Evolutionary conservation across 768 basidiomycete species (phyloP), one percentile per base, ranked within the genome.

Genomic region (Exsudoporus frostii): DNA sequence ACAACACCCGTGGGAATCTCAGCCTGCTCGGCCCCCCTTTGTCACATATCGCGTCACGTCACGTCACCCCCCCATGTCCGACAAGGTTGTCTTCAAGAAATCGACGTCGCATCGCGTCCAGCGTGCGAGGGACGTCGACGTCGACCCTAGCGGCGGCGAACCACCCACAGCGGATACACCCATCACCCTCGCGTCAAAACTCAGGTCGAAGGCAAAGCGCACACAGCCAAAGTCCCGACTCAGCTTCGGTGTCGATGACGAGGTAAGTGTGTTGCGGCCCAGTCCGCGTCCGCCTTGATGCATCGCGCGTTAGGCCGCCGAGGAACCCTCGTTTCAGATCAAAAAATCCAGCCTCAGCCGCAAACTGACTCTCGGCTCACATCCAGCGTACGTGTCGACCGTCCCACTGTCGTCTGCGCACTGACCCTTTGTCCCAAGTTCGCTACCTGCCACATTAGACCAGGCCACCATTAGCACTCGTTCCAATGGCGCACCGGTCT

Each of bases 311-410:
- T 41, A 89, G 84, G 79, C 79, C 61, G 78, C 74, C 11, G 79
- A 77, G 36, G 82, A 77, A 8, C 85, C 90, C 53, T 74, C 78
- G 0, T 92, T 93, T 66, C 77, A 88, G 73, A 73, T 92, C 17
- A 92, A 91, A 67, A 93, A 90, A 71, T 90, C 88, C 2, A 85
- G 68, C 48, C 73, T 92, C 40, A 92, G 90, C 62, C 74, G 75
- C 55, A 88, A 86, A 59, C 64, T 89, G 56, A 64, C 80, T 2
- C 68, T 87, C 38, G 80, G 81, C 14, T 78, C 74, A 43, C 79
- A 79, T 66, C 75, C 83, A 47, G 73, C 80, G 81, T 84, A 50
- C 48, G 70, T 65, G 20, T 11, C 41, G 53, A 25, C 36, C 30
- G 22, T 20, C 32, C n/a, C 5, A 29, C 14, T 11, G 13, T 43